Percentiles rank a stretch among this genome's conserved stretches.
Conservation (phyloP, 305 asterid genomes). For the Fraxinus sp. region DNA sequence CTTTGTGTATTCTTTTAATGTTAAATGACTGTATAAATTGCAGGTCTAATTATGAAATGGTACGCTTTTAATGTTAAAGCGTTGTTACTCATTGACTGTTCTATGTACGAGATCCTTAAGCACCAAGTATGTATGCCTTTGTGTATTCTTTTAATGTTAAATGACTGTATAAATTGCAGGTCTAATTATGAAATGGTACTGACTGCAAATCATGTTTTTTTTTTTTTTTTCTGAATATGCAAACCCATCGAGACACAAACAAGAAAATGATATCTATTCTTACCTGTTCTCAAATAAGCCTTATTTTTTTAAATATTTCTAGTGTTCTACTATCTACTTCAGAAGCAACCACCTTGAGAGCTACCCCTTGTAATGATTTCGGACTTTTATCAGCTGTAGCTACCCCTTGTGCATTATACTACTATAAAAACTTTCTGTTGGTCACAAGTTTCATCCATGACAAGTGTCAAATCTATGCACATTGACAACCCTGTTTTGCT, state of each 20-base stretch:
- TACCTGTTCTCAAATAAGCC: background rate
- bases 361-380: background rate
- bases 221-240: background rate
- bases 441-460: background rate
- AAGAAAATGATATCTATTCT: background rate
- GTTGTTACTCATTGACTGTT: background rate
- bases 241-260: background rate
- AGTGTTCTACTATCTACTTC: background rate
- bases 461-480: background rate
- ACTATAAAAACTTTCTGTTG: background rate
- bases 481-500: background rate
- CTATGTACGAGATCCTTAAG: background rate
- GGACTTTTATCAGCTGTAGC: background rate
- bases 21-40: background rate
- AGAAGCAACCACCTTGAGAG: background rate
- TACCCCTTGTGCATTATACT: background rate
- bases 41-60: background rate
- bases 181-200: background rate
- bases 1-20: background rate
- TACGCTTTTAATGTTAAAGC: background rate
- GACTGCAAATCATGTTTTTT: background rate
- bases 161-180: background rate
- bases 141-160: background rate
- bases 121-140: background rate
- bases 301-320: background rate